Conservation (phyloP, 108 stramenopile genomes). For the Fragilaria radians region DNA sequence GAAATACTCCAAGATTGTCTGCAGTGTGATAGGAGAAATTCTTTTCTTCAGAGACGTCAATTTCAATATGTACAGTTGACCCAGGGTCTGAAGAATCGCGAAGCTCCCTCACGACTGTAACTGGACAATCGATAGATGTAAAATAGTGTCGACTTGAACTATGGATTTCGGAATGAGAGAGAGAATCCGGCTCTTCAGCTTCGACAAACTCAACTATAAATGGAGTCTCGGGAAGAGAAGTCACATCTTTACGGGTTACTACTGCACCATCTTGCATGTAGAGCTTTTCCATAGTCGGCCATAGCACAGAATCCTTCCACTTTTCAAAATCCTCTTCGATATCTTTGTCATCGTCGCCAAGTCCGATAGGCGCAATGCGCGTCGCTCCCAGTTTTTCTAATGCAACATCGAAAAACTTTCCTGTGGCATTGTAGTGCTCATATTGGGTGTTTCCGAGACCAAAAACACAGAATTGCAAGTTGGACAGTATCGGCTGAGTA, state of each 20-base stretch:
- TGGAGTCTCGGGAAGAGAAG: constrained; percentile 42
- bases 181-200: neutral
- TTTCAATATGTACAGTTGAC: constrained; percentile 92
- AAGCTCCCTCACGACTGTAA: constrained; percentile 68
- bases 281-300: constrained; percentile 50
- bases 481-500: constrained; percentile 16
- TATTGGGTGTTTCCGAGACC: constrained; percentile 98
- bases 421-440: constrained; percentile 96
- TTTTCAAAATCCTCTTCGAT: constrained; percentile 96
- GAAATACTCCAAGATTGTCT: constrained; percentile 93
- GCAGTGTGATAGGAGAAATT: constrained; percentile 82
- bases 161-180: constrained; percentile 40
- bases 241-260: neutral
- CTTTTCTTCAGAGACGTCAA: constrained; percentile 66
- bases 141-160: constrained; percentile 75
- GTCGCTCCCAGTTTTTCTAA: constrained; percentile 68
- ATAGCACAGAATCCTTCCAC: constrained; percentile 86
- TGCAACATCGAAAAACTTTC: constrained; percentile 73
- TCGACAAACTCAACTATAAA: constrained; percentile 44
- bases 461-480: constrained; percentile 86
- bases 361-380: constrained; percentile 59
- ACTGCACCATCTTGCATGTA: constrained; percentile 24
- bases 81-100: constrained; percentile 61
- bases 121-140: constrained; percentile 63
- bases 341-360: constrained; percentile 95